phyloP scores from a whole-genome alignment of 2,329 filamentous ascomycete species.

The Xylaria sp. region DNA sequence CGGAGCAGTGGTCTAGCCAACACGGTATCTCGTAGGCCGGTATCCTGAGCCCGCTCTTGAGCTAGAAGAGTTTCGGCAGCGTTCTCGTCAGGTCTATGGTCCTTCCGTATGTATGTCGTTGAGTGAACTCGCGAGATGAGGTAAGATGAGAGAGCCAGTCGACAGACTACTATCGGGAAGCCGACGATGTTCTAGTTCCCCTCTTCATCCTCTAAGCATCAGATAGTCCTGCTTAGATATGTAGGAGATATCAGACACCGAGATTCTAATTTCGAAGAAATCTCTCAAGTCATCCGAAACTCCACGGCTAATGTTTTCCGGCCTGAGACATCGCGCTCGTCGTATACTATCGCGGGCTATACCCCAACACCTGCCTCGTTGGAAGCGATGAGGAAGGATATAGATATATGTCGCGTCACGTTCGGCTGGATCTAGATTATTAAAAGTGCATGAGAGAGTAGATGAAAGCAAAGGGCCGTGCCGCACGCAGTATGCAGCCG shows the following conservation, averaged over 20 bases:
- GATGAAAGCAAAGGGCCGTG: not conserved
- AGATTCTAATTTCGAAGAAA: not conserved
- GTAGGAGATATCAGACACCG: too few species aligned
- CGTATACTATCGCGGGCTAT: not conserved
- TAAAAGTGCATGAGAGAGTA: not conserved
- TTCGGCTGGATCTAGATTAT: not conserved
- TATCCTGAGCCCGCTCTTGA: not conserved
- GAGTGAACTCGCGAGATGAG: not conserved
- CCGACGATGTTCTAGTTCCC: too few species aligned
- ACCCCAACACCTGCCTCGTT: not conserved
- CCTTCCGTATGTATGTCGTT: not conserved
- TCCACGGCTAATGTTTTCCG: not conserved
- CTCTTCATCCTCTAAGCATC: not conserved
- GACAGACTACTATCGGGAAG: not conserved
- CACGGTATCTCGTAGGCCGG: not conserved
- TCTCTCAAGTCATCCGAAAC: not conserved
- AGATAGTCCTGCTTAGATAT: not conserved
- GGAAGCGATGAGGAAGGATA: not conserved
- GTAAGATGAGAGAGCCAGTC: not conserved
- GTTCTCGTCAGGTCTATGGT: not conserved
- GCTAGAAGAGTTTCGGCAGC: not conserved
- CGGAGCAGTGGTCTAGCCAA: not conserved
- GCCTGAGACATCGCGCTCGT: too few species aligned
- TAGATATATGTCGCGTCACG: not conserved
- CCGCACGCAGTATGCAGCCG: not conserved